These are phyloP conservation scores for Penicillium janthinellum DNA, from an alignment of 2,329 filamentous ascomycete species.

Conservation along the genomic window DNA sequence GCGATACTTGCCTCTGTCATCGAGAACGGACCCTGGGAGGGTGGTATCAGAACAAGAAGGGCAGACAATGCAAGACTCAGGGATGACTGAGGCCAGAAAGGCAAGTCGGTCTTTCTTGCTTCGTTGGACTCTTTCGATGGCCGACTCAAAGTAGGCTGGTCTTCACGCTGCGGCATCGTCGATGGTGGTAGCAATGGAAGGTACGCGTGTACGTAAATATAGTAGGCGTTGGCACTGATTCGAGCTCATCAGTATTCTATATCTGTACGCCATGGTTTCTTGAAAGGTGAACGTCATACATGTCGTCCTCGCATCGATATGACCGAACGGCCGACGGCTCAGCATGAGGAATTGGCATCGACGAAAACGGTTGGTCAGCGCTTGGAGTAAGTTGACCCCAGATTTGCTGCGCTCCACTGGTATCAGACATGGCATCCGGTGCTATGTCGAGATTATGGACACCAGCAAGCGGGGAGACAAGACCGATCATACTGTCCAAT, in stretches of 20 bases:
- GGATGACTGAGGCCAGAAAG: constrained; percentile 24
- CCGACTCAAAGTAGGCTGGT: constrained; percentile 8
- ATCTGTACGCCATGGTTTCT: neutral
- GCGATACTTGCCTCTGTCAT: constrained; percentile 9
- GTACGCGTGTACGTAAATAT: constrained; percentile 31
- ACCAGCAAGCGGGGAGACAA: constrained; percentile 20
- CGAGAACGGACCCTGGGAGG: constrained; percentile 8
- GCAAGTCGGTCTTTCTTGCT: constrained; percentile 15
- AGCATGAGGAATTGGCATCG: constrained; percentile 1
- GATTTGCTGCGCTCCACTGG: constrained; percentile 9
- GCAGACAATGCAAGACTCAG: constrained; percentile 27
- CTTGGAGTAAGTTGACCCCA: constrained; percentile 19
- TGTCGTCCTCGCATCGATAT: constrained; percentile 25
- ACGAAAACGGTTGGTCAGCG: constrained; percentile 10
- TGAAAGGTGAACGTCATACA: constrained; percentile 16
- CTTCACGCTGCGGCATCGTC: constrained; percentile 11
- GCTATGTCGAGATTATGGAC: constrained; percentile 22
- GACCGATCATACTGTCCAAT: constrained; percentile 18
- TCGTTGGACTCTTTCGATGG: constrained; percentile 1
- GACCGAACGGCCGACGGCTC: constrained; percentile 15
- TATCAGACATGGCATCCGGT: constrained; percentile 15
- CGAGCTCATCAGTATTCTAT: neutral
- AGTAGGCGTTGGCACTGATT: constrained; percentile 29
- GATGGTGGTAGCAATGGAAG: constrained; percentile 27
- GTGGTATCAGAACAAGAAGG: constrained; percentile 27